Evolutionary conservation across 164 flowering plant species (phyloP).

Genomic region (Dillenia suffruticosa): DNA sequence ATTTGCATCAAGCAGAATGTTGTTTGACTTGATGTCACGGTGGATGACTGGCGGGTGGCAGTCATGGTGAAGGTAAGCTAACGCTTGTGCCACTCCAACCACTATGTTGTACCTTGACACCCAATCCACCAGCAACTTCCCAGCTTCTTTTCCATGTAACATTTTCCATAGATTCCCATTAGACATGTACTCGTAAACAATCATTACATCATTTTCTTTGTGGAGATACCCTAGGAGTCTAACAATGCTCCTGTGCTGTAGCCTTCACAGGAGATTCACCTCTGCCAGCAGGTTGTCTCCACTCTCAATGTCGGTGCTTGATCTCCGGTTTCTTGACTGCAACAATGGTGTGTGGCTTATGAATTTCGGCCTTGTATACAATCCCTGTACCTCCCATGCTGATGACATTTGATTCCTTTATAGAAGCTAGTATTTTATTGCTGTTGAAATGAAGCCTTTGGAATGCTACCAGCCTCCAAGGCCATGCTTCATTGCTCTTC

Average conservation of each 20-base stretch:
- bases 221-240: constrained; percentile 56
- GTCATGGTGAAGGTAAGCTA: constrained; percentile 78
- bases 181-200: constrained; percentile 81
- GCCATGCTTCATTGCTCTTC: constrained; percentile 17
- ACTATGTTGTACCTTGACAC: constrained; percentile 59
- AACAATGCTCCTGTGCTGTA: constrained; percentile 70
- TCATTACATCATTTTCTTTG: constrained; percentile 56
- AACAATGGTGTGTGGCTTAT: constrained; percentile 44
- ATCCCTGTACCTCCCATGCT: constrained; percentile 85
- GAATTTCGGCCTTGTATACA: constrained; percentile 58
- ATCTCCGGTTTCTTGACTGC: constrained; percentile 63
- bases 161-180: constrained; percentile 79
- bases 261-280: constrained; percentile 56
- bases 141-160: constrained; percentile 67
- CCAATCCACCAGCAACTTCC: constrained; percentile 38
- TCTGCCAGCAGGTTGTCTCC: constrained; percentile 69
- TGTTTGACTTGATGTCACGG: constrained; percentile 77
- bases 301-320: constrained; percentile 55
- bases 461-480: constrained; percentile 74
- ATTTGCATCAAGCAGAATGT: constrained; percentile 57
- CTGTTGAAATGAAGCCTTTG: constrained; percentile 54
- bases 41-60: constrained; percentile 69
- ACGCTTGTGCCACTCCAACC: constrained; percentile 67
- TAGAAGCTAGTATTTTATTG: constrained; percentile 51
- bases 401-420: constrained; percentile 60